phyloP scores from a whole-genome alignment of 176 grass and related monocot species.

The Lolium rigidum region DNA sequence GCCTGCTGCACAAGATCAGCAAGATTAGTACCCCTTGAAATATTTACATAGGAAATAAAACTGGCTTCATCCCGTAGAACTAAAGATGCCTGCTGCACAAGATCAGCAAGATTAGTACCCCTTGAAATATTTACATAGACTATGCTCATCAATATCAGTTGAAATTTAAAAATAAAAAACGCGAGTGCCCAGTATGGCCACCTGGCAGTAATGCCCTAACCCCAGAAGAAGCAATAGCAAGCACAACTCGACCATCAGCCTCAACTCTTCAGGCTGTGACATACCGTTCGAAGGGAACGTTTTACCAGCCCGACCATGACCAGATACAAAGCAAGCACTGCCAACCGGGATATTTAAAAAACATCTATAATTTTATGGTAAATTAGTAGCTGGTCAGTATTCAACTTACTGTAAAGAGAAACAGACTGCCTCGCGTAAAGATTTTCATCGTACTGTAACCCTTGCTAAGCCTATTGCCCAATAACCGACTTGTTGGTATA shows the following conservation, averaged over 20 bases:
- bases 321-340: slow-evolving; percentile 12
- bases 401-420: background rate
- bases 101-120: background rate
- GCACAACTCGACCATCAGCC: background rate
- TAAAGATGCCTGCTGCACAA: background rate
- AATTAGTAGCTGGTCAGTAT: background rate
- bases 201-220: background rate
- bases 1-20: background rate
- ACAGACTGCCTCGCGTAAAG: too few species aligned
- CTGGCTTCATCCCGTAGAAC: slow-evolving; percentile 32
- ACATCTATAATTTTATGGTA: background rate
- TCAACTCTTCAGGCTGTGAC: background rate
- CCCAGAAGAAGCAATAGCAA: background rate
- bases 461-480: too few species aligned
- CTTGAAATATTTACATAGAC: background rate
- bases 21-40: background rate
- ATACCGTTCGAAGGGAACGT: slow-evolving; percentile 10
- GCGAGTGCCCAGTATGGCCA: background rate
- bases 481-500: too few species aligned
- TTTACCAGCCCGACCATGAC: background rate
- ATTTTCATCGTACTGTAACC: too few species aligned
- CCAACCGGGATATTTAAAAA: too few species aligned
- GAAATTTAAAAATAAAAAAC: slow-evolving; percentile 40
- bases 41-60: slow-evolving; percentile 7
- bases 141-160: background rate